A percentile compares a stretch with the other conserved stretches of the same genome.
These are phyloP conservation scores for Candida multigemmis DNA, from an alignment of 805 yeast species.

Conservation along the genomic window DNA sequence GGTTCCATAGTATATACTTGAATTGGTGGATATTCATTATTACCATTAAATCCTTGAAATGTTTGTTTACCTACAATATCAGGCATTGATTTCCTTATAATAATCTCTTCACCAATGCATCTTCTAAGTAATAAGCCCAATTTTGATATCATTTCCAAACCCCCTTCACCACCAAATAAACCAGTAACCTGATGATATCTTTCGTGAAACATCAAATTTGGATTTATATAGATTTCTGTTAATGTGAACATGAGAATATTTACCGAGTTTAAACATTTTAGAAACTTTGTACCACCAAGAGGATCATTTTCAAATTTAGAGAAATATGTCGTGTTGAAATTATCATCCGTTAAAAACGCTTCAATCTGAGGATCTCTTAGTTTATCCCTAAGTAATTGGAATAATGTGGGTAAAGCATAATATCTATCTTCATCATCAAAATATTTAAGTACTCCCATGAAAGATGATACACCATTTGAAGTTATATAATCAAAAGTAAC, in stretches of 20 bases:
- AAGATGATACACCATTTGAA: slow-evolving; percentile 44
- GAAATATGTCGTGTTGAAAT: slow-evolving; percentile 26
- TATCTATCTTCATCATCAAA: slow-evolving; percentile 48
- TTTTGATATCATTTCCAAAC: slow-evolving; percentile 29
- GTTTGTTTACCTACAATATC: slow-evolving; percentile 37
- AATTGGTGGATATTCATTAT: slow-evolving; percentile 26
- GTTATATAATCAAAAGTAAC: slow-evolving; percentile 55
- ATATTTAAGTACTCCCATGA: slow-evolving; percentile 45
- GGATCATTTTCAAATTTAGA: slow-evolving; percentile 16
- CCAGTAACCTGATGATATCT: slow-evolving; percentile 32
- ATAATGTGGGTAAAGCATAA: slow-evolving; percentile 33
- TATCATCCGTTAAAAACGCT: slow-evolving; percentile 18
- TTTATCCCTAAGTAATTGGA: slow-evolving; percentile 20
- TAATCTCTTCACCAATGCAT: slow-evolving; percentile 48
- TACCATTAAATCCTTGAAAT: slow-evolving; percentile 14
- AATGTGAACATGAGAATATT: slow-evolving; percentile 41
- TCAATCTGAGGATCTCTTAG: slow-evolving; percentile 19
- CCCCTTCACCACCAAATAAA: slow-evolving; percentile 31
- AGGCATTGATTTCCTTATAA: slow-evolving; percentile 42
- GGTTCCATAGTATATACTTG: slow-evolving; percentile 39
- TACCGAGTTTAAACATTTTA: slow-evolving; percentile 26
- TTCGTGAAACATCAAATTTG: slow-evolving; percentile 39
- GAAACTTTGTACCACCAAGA: slow-evolving; percentile 18
- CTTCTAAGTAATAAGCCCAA: slow-evolving; percentile 42
- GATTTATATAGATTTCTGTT: slow-evolving; percentile 48